These are phyloP conservation scores for Penicillium argentinense DNA, from an alignment of 495 filamentous ascomycete genomes.

Conservation along the genomic window DNA sequence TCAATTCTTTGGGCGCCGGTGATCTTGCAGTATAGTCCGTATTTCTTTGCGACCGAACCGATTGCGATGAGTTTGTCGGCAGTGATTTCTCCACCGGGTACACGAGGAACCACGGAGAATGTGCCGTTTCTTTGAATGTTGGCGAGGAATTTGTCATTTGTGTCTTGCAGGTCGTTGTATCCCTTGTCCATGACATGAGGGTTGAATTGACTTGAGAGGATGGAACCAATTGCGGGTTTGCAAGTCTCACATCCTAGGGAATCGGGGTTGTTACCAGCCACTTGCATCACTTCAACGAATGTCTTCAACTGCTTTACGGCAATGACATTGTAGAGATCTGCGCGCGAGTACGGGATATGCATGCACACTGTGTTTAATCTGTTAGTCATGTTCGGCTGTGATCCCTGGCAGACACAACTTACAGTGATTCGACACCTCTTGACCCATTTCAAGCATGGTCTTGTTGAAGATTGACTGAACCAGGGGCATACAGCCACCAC, in stretches of 20 bases:
- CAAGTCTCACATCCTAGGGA: slow-evolving; percentile 90
- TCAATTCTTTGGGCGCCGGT: slow-evolving; percentile 95
- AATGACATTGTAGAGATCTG: slow-evolving; percentile 88
- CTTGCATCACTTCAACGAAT: slow-evolving; percentile 78
- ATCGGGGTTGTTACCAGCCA: slow-evolving; percentile 69
- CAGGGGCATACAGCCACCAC: slow-evolving; percentile 91
- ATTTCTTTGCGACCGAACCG: slow-evolving; percentile 86
- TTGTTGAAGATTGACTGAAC: slow-evolving; percentile 92
- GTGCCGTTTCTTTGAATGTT: slow-evolving; percentile 96
- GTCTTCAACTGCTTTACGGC: slow-evolving; percentile 77
- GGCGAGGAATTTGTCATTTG: slow-evolving; percentile 89
- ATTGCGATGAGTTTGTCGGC: slow-evolving; percentile 88
- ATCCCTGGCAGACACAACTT: slow-evolving; percentile 18
- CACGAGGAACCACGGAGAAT: slow-evolving; percentile 84
- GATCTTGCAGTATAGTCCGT: slow-evolving; percentile 89
- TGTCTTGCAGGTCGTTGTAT: slow-evolving; percentile 83
- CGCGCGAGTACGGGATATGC: slow-evolving; percentile 84
- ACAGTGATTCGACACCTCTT: slow-evolving; percentile 84
- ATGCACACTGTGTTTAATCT: slow-evolving; percentile 58
- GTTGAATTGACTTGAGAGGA: slow-evolving; percentile 84
- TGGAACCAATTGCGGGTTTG: slow-evolving; percentile 84
- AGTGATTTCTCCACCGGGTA: slow-evolving; percentile 88
- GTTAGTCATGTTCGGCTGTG: slow-evolving; percentile 16
- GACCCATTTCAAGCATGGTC: slow-evolving; percentile 85
- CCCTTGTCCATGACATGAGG: slow-evolving; percentile 77